phyloP scores from a whole-genome alignment of 306 rosid species.

The Dryas drummondii region DNA sequence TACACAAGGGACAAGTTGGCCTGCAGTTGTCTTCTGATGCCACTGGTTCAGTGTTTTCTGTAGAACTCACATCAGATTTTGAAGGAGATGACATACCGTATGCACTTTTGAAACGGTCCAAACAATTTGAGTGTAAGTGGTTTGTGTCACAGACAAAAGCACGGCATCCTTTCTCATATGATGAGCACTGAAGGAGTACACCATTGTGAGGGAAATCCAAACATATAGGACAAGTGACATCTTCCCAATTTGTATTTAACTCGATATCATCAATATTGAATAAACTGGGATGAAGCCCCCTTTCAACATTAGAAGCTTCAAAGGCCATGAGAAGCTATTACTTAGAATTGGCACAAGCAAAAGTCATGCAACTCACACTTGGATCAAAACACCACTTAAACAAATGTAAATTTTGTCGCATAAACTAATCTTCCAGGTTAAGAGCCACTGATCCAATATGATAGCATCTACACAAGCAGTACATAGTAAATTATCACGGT shows the following conservation, averaged over 20 bases:
- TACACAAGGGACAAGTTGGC: conserved; percentile 84
- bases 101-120: conserved; percentile 82
- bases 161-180: conserved; percentile 76
- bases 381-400: background rate
- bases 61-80: conserved; percentile 36
- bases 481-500: background rate
- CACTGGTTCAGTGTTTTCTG: conserved; percentile 34
- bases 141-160: conserved; percentile 85
- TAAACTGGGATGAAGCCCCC: conserved; percentile 20
- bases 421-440: conserved; percentile 10
- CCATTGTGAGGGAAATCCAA: conserved; percentile 90
- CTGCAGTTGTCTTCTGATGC: conserved; percentile 46
- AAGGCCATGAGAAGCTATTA: conserved; percentile 22
- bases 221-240: conserved; percentile 81
- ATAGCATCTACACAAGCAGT: conserved; percentile 19
- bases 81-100: conserved; percentile 53
- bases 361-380: conserved; percentile 19
- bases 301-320: conserved; percentile 14
- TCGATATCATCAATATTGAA: conserved; percentile 41
- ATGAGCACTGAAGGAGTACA: conserved; percentile 90
- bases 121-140: conserved; percentile 87
- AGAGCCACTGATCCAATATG: background rate
- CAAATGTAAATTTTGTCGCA: background rate
- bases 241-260: conserved; percentile 64
- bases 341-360: conserved; percentile 17